phyloP scores from a whole-genome alignment of 805 yeast genomes.

The Monosporozyma yasuniensis region DNA sequence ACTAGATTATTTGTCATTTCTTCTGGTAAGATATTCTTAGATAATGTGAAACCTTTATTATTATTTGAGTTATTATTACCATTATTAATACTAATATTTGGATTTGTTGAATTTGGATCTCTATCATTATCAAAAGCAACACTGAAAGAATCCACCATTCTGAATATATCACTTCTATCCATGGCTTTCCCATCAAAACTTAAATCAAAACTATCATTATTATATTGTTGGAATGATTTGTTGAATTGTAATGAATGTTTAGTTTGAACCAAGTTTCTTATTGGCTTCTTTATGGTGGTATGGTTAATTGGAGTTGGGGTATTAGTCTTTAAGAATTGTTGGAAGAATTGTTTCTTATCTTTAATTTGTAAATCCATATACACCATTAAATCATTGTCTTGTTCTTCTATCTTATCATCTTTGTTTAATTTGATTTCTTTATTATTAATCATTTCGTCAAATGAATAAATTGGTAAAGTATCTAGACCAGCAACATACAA shows the following conservation, averaged over 20 bases:
- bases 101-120: conserved; percentile 3
- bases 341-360: not conserved
- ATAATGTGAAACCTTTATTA: not conserved
- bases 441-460: not conserved
- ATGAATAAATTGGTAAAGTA: not conserved
- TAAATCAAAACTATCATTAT: conserved; percentile 31
- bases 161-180: conserved; percentile 35
- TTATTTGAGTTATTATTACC: conserved; percentile 1
- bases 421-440: not conserved
- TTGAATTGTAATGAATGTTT: not conserved
- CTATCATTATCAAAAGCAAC: conserved; percentile 31
- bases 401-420: not conserved
- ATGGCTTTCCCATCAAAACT: conserved; percentile 41
- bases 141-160: conserved; percentile 34
- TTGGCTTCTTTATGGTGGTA: not conserved
- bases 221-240: not conserved
- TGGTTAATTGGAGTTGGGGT: not conserved
- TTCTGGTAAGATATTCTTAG: conserved; percentile 11
- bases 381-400: not conserved
- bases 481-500: conserved; percentile 10
- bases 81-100: conserved; percentile 1
- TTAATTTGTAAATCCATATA: not conserved
- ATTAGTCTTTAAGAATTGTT: not conserved
- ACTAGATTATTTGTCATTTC: conserved; percentile 8
- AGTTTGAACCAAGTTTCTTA: not conserved